These are phyloP conservation scores for Fusarium verticillioides DNA, from an alignment of 2,329 filamentous ascomycete genomes.

Conservation along the genomic window DNA sequence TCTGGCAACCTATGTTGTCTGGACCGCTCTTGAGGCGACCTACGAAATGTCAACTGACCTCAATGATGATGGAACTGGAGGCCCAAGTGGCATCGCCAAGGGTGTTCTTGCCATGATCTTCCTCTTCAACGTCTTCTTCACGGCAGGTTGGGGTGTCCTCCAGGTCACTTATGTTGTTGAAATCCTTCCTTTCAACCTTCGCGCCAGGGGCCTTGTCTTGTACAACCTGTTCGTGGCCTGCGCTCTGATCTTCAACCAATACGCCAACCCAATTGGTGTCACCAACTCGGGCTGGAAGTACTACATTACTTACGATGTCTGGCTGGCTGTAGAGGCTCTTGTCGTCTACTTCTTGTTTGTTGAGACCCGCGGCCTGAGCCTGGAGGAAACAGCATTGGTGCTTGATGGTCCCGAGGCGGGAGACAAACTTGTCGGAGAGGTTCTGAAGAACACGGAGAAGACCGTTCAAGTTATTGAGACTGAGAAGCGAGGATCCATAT, in stretches of 20 bases:
- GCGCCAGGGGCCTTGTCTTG: neutral
- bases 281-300: constrained; percentile 9
- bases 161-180: constrained; percentile 19
- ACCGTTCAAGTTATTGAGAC: constrained; percentile 5
- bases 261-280: constrained; percentile 14
- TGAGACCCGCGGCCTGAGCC: neutral
- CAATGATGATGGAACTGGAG: constrained; percentile 8
- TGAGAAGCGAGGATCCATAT: neutral
- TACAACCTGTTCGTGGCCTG: constrained; percentile 11
- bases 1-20: constrained; percentile 2
- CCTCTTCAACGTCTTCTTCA: constrained; percentile 19
- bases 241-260: constrained; percentile 15
- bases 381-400: constrained; percentile 13
- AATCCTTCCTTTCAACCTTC: constrained; percentile 9
- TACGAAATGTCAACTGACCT: constrained; percentile 17
- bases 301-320: constrained; percentile 15
- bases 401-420: constrained; percentile 50
- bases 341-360: constrained; percentile 21
- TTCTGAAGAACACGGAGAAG: constrained; percentile 5
- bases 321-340: constrained; percentile 4
- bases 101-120: constrained; percentile 22
- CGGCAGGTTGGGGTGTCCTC: constrained; percentile 13
- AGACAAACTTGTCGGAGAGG: constrained; percentile 12
- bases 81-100: constrained; percentile 5
- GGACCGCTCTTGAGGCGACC: constrained; percentile 5